Base-by-base conservation (phyloP, 306 rosid species). In the Comarum palustre region DNA sequence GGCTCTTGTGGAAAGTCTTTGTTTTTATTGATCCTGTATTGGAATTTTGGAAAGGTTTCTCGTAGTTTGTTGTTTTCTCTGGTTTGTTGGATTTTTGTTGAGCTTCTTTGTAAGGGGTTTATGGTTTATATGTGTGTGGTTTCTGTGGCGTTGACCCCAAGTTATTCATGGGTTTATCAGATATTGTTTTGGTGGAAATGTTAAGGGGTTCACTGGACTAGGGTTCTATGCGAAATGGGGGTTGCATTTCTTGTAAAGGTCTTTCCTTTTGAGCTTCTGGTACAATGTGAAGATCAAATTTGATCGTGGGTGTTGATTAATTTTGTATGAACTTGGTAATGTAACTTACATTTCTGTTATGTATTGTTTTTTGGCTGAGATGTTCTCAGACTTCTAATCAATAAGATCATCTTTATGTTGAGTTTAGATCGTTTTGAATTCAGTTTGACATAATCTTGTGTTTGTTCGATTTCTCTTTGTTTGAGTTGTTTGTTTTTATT, bases 111-210 rank as follows among this genome's bases (percentile, higher is more conserved):
- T 34, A 8, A 25, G 55, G 55, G 20, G 65, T 59, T 59, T 59
- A 59, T 59, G 65, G 34, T 55, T 55, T 50, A 50, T 31, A 42
- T 19, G 22, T 20, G 22, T 69, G 60, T 70, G 16, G 20, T 39
- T 38, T 36, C 41, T 71, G 25, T 24, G 41, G 66, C 66, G 66
- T 71, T 71, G 75, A 71, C 75, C 52, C 6, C 42, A 4, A 38
- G 10, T 24, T 52, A n/a, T 45, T 8, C 8, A 15, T 38, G 50
- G 48, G 51, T 39, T 69, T 29, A 19, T 51, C 63, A 31, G 36
- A 54, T 16, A 51, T 51, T 48, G 34, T 41, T 51, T 51, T 51
- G 47, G 14, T 69, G 14, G 36, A 32, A 11, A n/a, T 13, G 27
- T 50, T 48, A 19, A 5, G 22, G 9, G 36, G 25, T 4, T 58